Conservation (phyloP, 2,329 filamentous ascomycete genomes). For the Allantophomopsis lycopodina region DNA sequence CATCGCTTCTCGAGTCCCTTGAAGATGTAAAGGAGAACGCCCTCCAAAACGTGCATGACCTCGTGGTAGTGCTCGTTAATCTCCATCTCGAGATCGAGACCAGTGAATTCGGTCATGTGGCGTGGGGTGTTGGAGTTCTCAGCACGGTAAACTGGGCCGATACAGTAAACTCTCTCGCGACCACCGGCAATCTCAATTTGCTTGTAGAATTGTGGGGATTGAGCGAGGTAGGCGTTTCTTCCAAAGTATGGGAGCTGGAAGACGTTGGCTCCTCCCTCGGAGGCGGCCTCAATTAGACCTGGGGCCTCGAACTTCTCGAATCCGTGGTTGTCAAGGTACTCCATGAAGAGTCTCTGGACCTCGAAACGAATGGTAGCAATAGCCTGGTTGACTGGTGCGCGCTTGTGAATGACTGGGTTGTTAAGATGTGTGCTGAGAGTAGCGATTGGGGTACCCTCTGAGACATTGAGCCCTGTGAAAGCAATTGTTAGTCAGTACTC, state of each 20-base stretch:
- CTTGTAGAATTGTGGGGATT: conserved; percentile 79
- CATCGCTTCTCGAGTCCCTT: conserved; percentile 49
- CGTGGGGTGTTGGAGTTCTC: conserved; percentile 75
- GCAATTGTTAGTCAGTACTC: conserved; percentile 5
- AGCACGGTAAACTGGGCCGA: conserved; percentile 74
- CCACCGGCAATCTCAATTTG: conserved; percentile 74
- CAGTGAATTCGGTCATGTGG: conserved; percentile 80
- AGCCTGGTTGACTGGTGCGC: conserved; percentile 81
- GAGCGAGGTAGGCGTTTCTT: conserved; percentile 65
- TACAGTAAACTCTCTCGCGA: conserved; percentile 64
- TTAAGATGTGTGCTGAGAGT: conserved; percentile 75
- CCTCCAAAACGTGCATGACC: conserved; percentile 58
- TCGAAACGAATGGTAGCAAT: conserved; percentile 40
- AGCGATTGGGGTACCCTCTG: conserved; percentile 53
- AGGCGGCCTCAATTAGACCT: conserved; percentile 77
- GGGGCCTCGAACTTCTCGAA: conserved; percentile 84
- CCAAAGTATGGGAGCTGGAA: conserved; percentile 88
- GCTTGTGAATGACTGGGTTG: conserved; percentile 87
- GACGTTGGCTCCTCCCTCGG: conserved; percentile 85
- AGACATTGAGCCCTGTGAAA: conserved; percentile 18
- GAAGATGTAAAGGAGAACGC: conserved; percentile 68
- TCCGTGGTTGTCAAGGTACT: conserved; percentile 61
- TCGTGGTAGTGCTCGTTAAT: conserved; percentile 69
- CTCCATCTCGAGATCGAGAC: conserved; percentile 83
- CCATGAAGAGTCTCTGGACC: conserved; percentile 47